Evolutionary conservation across 2,329 filamentous ascomycete species (phyloP).

Genomic region (Moelleriella libera): DNA sequence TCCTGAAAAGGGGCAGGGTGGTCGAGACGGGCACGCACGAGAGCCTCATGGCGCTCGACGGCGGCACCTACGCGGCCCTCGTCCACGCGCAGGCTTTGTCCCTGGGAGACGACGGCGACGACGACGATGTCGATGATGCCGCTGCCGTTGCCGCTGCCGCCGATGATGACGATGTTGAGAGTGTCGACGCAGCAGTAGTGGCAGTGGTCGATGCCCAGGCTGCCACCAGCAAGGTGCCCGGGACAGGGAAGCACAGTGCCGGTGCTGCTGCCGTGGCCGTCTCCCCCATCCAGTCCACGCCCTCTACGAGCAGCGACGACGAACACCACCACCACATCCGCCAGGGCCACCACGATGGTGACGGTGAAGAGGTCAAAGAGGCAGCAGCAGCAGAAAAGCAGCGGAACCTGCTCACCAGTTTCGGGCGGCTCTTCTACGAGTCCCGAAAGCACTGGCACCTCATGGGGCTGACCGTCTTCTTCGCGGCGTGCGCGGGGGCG

Average conservation of each 20-base stretch:
- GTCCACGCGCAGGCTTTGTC: conserved; percentile 49
- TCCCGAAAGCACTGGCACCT: conserved; percentile 35
- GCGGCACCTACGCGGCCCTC: conserved; percentile 52
- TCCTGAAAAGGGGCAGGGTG: conserved; percentile 56
- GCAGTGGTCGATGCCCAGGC: too few species aligned
- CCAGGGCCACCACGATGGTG: conserved; percentile 13
- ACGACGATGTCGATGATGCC: too few species aligned
- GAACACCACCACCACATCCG: too few species aligned
- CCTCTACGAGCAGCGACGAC: too few species aligned
- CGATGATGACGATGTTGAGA: too few species aligned
- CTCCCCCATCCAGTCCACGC: too few species aligned
- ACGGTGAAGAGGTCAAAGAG: conserved; percentile 30
- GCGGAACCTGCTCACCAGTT: conserved; percentile 34
- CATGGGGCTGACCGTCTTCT: conserved; percentile 34
- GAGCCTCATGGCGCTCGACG: conserved; percentile 44
- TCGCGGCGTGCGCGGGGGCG: conserved; percentile 27
- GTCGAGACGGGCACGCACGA: conserved; percentile 67
- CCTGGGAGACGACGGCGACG: conserved; percentile 19
- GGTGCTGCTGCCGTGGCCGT: too few species aligned
- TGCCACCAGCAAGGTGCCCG: too few species aligned
- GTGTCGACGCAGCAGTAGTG: too few species aligned
- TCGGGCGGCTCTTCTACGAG: conserved; percentile 42
- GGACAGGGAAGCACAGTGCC: too few species aligned
- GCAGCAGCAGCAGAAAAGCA: conserved; percentile 17
- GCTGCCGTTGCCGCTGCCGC: too few species aligned